Base-by-base conservation (phyloP, 2,329 filamentous ascomycete genomes). In the Botrytis elliptica region DNA sequence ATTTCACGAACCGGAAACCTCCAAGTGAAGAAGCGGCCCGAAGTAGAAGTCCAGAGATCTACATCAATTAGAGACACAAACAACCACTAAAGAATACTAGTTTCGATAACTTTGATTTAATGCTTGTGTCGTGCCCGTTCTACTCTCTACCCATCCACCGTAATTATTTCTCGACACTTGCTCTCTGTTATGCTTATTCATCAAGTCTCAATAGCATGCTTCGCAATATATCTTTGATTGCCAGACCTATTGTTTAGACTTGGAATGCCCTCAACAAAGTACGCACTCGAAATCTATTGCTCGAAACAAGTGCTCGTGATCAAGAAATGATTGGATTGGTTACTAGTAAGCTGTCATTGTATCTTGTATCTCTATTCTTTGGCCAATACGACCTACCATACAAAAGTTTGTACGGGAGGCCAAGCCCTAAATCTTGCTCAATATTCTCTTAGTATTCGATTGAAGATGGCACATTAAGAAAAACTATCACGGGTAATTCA, bases 21-120 rank as follows among this genome's bases (percentile, higher is more conserved):
- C 16, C 18, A 65, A 46, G 63, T 46, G 42, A 49, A 36, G 29
- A 49, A 36, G 29, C 33, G 63, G 29, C 29, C 16, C n/a, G 59
- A 38, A 25, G 12, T 20, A 40, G 59, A 44, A 42, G 6, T 46
- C 8, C 1, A 65, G 42, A 42, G 7, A 64, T 42, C 18, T 33
- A 42, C 10, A 46, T 20, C 59, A 33, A 20, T 44, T 8, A 44
- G 42, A 46, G 29, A 49, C 12, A 67, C 14, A 67, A 52, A 52
- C 8, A 52, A n/a, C 36, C n/a, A 67, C 36, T 25, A 46, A 33
- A 49, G 14, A 52, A 36, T 6, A 49, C 40, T 70, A 46, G 52
- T 60, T 70, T 70, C 67, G 55, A 57, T 25, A 46, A 62, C 52
- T 62, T 36, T 55, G 49, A 52, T 36, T 18, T 55, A 36, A 67